Evolutionary conservation across 345 rosid species (phyloP), one percentile per base, ranked within the genome.

Genomic region (Erysimum cheiranthoides): DNA sequence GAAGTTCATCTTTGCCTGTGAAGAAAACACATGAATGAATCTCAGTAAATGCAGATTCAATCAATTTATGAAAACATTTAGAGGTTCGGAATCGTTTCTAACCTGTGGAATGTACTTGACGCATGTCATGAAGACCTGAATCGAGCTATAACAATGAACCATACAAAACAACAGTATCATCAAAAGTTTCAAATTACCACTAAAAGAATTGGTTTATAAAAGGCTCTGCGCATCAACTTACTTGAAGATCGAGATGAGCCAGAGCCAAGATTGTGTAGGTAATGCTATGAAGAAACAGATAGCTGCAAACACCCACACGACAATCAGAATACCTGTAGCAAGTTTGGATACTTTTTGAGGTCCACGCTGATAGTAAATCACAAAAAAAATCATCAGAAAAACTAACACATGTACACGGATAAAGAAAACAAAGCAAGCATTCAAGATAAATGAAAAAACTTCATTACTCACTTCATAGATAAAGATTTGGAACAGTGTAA

Each of bases 71-170:
- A 25, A 16, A 35, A 28, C 14, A 34, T 5, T 11, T 21, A 21
- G 64, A 10, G 58, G n/a, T 65, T 17, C 4, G 18, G 66, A 73
- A n/a, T 8, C 30, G 45, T 46, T 61, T 47, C 79, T 78, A 54
- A 91, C 98, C 94, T 91, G 97, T 28, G 97, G 97, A 72, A 88
- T 88, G 75, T 93, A 91, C 79, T 93, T 93, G 78, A 93, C 80
- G 36, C 80, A 80, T 8, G 97, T 90, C 97, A 93, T 93, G 49
- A 74, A 70, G 46, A 93, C 94, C 79, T 93, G 98, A 74, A 93
- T 90, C 28, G 90, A 72, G 86, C 98, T 93, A 94, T 84, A 82
- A 75, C 67, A 61, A 69, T 28, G 60, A 65, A 45, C n/a, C 53
- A 59, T 6, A 57, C 42, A 12, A 14, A 21, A 47, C 25, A 21